Evolutionary conservation across 257 asterid genomes (phyloP).

Genomic region (Gentiana straminea): DNA sequence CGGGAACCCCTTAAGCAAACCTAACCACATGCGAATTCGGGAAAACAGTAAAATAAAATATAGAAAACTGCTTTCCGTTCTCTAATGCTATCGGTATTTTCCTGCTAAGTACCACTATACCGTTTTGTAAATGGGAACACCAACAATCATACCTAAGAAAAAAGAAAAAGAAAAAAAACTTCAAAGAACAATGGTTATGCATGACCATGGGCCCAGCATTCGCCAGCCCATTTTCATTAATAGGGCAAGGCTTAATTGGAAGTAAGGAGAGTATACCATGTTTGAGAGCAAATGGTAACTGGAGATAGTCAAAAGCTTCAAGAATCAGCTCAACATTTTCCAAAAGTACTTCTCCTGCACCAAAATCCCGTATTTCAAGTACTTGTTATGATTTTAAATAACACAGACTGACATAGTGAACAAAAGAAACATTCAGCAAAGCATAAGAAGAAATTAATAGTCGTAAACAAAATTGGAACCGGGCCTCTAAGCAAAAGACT

Average conservation of each 20-base stretch:
- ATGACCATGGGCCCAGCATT: neutral
- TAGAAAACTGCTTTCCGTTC: too few species aligned
- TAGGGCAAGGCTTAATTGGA: neutral
- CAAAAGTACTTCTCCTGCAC: constrained; percentile 80
- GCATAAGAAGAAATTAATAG: neutral
- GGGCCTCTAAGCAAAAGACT: neutral
- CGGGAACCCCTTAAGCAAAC: too few species aligned
- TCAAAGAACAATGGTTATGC: neutral
- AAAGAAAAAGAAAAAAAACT: too few species aligned
- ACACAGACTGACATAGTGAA: neutral
- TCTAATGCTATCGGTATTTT: too few species aligned
- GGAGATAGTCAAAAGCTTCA: constrained; percentile 92
- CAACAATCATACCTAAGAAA: too few species aligned
- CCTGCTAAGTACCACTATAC: too few species aligned
- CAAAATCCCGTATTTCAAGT: neutral
- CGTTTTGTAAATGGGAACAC: too few species aligned
- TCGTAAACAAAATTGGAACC: neutral
- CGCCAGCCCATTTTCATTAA: neutral
- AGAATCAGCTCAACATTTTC: constrained; percentile 95
- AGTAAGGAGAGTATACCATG: constrained; percentile 34
- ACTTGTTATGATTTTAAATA: constrained; percentile 2
- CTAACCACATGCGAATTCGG: too few species aligned
- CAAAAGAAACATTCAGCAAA: neutral
- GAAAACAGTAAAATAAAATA: too few species aligned
- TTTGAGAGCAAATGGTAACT: constrained; percentile 74